phyloP scores from a whole-genome alignment of 345 rosid genomes.

The Schrenkiella parvula region DNA sequence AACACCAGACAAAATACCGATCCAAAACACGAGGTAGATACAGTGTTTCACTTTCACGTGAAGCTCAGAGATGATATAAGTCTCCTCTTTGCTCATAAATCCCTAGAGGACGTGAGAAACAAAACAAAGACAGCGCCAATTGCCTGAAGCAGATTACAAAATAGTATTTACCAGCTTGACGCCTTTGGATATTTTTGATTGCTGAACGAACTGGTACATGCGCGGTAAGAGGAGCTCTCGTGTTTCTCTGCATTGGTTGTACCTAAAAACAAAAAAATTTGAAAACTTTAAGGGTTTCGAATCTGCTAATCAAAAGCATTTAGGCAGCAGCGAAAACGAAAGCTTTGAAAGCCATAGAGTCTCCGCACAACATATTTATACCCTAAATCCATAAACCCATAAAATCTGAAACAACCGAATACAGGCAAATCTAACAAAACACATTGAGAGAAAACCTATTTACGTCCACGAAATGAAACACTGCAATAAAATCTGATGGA shows the following conservation, averaged over 20 bases:
- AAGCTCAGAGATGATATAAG: background rate
- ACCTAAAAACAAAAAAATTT: conserved; percentile 29
- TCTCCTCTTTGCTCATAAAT: background rate
- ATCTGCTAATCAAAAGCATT: background rate
- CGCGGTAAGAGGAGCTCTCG: conserved; percentile 29
- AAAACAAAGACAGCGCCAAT: background rate
- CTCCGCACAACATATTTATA: background rate
- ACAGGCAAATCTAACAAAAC: background rate
- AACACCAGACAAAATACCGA: background rate
- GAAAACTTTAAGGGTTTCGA: background rate
- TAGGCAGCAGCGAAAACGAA: background rate
- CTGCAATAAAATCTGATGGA: background rate
- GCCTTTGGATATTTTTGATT: conserved; percentile 30
- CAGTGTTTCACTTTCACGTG: background rate
- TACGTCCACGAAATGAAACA: background rate
- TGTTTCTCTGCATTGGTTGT: conserved; percentile 31
- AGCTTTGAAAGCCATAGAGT: conserved; percentile 6
- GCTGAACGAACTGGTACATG: conserved; percentile 18
- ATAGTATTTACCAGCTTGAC: conserved; percentile 41
- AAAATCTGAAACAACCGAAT: background rate
- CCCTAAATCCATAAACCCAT: conserved; percentile 14
- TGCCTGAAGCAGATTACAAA: background rate
- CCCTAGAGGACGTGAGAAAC: background rate
- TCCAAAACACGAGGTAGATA: background rate
- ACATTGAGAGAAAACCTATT: background rate